phyloP scores from a whole-genome alignment of 495 filamentous ascomycete genomes.

The Aspergillus olivimuriae region DNA sequence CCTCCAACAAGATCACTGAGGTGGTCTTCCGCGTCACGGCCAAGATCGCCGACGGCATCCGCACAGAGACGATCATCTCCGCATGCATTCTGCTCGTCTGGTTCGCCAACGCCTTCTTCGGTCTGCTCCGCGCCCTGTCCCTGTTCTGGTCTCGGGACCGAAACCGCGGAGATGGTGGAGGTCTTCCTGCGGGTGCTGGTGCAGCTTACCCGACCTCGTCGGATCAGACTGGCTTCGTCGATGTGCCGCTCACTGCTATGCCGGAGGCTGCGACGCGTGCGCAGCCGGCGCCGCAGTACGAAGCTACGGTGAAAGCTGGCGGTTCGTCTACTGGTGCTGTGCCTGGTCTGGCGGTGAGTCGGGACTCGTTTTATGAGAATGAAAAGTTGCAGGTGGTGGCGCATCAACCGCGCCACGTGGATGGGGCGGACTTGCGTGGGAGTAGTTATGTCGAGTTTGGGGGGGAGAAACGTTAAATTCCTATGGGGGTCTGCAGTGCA shows the following conservation, averaged over 20 bases:
- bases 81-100: slow-evolving; percentile 63
- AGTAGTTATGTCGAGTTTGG: slow-evolving; percentile 40
- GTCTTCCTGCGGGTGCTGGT: slow-evolving; percentile 17
- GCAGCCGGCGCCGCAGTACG: slow-evolving; percentile 24
- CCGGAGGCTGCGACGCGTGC: slow-evolving; percentile 12
- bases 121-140: slow-evolving; percentile 57
- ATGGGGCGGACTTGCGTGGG: slow-evolving; percentile 19
- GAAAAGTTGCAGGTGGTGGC: slow-evolving; percentile 45
- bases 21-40: slow-evolving; percentile 61
- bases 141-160: slow-evolving; percentile 36
- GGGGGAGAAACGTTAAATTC: slow-evolving; percentile 22
- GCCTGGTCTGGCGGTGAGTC: slow-evolving; percentile 7
- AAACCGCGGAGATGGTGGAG: slow-evolving; percentile 43
- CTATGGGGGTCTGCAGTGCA: no score
- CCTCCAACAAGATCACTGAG: slow-evolving; percentile 73
- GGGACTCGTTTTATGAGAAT: slow-evolving; percentile 19
- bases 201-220: slow-evolving; percentile 9
- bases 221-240: slow-evolving; percentile 28
- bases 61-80: slow-evolving; percentile 72
- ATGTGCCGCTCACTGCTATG: slow-evolving; percentile 27
- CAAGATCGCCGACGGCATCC: slow-evolving; percentile 57
- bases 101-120: slow-evolving; percentile 68
- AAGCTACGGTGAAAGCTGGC: slow-evolving; percentile 5
- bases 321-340: no score
- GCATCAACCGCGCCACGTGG: slow-evolving; percentile 27